Base-by-base conservation (phyloP, 1,284 basidiomycete genomes). In the Veloporphyrellus conicus region DNA sequence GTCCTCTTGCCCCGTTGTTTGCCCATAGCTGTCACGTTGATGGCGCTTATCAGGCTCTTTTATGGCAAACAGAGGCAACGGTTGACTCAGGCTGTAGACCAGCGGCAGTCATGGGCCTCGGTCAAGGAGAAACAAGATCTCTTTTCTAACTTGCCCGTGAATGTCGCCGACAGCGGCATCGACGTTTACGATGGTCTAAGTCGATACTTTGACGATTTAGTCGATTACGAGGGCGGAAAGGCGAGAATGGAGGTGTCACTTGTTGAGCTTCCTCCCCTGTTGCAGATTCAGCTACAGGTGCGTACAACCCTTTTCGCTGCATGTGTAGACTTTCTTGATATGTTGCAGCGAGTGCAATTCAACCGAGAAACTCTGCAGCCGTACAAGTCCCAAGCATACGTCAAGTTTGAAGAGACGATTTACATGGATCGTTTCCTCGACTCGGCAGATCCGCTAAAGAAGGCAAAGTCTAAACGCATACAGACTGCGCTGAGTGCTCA, bases 281-380 rank as follows among this genome's bases (percentile, higher is more conserved):
- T 99, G 27, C 96, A 99, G 64, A 90, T 99, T 41, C 95, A 98
- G 66, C 78, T 99, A 28, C 90, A 95, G 79, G 90, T 90, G 49
- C 14, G 56, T 74, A 60, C 10, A 4, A 16, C 2, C 25, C 8
- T 46, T 25, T 39, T 45, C n/a, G 6, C 6, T 40, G 9, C 10
- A 12, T 11, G 12, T 36, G 6, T 19, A 20, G 32, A 36, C 20
- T 33, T 12, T 44, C 33, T 27, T 33, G 43, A 41, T 9, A 29
- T 31, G 27, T 46, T 29, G 14, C 57, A 98, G 89, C 79, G 95
- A 51, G 96, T 94, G 1, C 95, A 98, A 81, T 99, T 95, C 71
- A 94, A 99, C 65, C 80, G 92, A 14, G 84, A 87, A 55, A 89
- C 85, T 0, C 75, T 89, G 48, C 84, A 93, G 54, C 85, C 93